A percentile compares a stretch with the other conserved stretches of the same genome.
Conservation (phyloP, 2,329 filamentous ascomycete genomes). For the Magnaporthiopsis rhizophila region DNA sequence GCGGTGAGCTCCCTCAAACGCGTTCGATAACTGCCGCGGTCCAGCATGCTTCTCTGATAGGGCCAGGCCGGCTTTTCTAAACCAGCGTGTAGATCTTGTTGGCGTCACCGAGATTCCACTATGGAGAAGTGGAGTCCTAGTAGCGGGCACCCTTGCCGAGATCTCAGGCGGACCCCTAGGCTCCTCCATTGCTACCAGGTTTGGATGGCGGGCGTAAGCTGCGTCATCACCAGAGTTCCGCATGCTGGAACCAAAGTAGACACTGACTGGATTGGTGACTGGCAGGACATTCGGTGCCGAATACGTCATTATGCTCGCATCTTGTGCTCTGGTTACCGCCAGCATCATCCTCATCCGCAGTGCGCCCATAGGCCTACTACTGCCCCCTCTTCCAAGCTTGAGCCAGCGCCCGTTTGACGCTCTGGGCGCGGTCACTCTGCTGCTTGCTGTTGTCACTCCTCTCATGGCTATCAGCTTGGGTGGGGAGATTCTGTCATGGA, state of each 20-base stretch:
- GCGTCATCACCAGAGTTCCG: background rate
- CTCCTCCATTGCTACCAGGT: background rate
- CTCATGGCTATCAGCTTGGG: slow-evolving; percentile 1
- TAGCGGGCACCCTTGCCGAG: background rate
- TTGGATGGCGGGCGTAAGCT: background rate
- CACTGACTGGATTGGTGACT: background rate
- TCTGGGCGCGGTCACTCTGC: background rate
- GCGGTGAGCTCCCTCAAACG: background rate
- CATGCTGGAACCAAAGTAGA: background rate
- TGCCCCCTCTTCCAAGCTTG: background rate
- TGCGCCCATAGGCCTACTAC: background rate
- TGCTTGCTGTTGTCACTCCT: background rate
- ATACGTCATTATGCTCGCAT: background rate
- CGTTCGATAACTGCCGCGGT: background rate
- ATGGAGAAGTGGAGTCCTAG: background rate
- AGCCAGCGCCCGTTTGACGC: background rate
- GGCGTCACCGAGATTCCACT: background rate
- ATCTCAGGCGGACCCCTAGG: background rate
- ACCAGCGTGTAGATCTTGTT: background rate
- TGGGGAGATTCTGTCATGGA: background rate
- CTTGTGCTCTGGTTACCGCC: background rate
- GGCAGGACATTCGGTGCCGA: background rate
- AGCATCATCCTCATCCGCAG: background rate
- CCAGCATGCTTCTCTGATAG: background rate
- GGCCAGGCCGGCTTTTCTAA: background rate